A percentile compares a stretch with the other conserved stretches of the same genome.
Conservation (phyloP, 768 basidiomycete genomes). For the Tricholoma bakamatsutake region DNA sequence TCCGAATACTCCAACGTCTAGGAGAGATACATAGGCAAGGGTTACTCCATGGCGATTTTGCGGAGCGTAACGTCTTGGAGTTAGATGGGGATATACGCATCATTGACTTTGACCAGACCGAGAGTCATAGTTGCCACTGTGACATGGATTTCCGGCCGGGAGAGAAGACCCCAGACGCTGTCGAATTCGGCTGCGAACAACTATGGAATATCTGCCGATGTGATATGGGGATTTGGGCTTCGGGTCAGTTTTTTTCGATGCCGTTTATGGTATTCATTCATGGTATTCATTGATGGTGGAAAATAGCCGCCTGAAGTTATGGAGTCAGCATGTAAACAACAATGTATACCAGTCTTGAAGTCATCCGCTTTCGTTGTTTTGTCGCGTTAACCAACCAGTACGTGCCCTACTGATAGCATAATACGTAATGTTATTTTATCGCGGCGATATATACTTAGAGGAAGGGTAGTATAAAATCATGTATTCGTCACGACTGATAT, state of each 20-base stretch:
- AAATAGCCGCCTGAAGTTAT: background rate
- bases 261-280: background rate
- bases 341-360: background rate
- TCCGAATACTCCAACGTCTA: conserved; percentile 27
- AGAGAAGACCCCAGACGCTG: conserved; percentile 19
- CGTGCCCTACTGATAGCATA: no score
- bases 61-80: conserved; percentile 35
- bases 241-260: background rate
- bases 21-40: conserved; percentile 30
- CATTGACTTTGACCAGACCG: conserved; percentile 32
- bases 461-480: background rate
- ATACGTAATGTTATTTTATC: background rate
- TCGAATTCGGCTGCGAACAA: conserved; percentile 26
- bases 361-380: no score
- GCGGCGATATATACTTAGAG: background rate
- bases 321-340: background rate
- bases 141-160: conserved; percentile 24
- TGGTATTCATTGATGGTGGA: background rate
- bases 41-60: conserved; percentile 34
- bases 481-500: background rate
- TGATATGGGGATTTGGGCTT: conserved; percentile 24
- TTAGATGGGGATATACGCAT: conserved; percentile 30
- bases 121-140: conserved; percentile 25
- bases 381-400: background rate
- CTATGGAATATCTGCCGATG: conserved; percentile 27